Evolutionary conservation across 2,329 filamentous ascomycete species (phyloP).

Genomic region (Pseudocercospora cruenta): DNA sequence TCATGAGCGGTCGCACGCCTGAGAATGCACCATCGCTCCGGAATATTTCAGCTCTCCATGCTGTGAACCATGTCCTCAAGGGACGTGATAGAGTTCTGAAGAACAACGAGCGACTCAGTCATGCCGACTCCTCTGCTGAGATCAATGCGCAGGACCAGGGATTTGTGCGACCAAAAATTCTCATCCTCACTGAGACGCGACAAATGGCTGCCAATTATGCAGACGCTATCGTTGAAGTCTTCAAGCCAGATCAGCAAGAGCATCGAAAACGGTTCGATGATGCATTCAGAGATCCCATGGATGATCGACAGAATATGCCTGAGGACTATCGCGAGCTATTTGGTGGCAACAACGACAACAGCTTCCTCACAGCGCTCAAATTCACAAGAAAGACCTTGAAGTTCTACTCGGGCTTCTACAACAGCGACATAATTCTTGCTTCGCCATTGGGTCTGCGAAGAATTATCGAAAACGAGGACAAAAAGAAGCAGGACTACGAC

Average conservation of each 20-base stretch:
- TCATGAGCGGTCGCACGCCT: constrained; percentile 73
- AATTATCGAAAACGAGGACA: constrained; percentile 79
- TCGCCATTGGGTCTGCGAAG: constrained; percentile 88
- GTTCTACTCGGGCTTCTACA: constrained; percentile 93
- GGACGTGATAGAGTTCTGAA: constrained; percentile 90
- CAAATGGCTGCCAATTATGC: constrained; percentile 81
- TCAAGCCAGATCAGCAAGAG: constrained; percentile 86
- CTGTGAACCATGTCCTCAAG: constrained; percentile 90
- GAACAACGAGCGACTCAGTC: constrained; percentile 79
- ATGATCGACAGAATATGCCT: constrained; percentile 69
- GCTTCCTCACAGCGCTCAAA: constrained; percentile 94
- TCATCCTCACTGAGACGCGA: constrained; percentile 87
- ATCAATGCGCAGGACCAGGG: constrained; percentile 87
- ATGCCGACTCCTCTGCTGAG: constrained; percentile 55
- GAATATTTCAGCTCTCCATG: constrained; percentile 76
- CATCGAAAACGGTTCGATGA: constrained; percentile 93
- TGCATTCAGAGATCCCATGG: constrained; percentile 70
- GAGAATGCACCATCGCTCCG: constrained; percentile 71
- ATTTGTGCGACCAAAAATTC: constrained; percentile 89
- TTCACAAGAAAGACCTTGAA: constrained; percentile 96
- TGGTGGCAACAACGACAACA: constrained; percentile 93
- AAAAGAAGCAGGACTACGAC: constrained; percentile 76
- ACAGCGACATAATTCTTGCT: constrained; percentile 90
- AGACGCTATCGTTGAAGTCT: constrained; percentile 74
- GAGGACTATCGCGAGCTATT: constrained; percentile 89